Evolutionary conservation across 139 green algal species (phyloP), one percentile per base, ranked within the genome.

Genomic region (Chlamydomonas eustigma): DNA sequence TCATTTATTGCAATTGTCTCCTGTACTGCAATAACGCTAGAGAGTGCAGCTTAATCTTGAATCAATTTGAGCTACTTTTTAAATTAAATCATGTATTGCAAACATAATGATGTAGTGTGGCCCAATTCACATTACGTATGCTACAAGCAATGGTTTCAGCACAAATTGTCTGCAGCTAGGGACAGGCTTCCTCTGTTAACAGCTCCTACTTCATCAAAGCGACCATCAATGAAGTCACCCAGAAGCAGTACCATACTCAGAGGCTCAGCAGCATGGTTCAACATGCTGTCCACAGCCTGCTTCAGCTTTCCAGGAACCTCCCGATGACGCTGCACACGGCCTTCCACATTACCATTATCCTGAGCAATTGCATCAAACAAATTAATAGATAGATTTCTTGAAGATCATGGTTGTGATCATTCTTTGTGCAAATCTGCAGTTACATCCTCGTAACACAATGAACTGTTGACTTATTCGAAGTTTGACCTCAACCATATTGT

Each of bases 301-400:
- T 51, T 36, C n/a, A 94, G 80, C 72, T 93, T 92, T 22, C 35
- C 76, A 8, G 83, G 79, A 30, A 75, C 90, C 12, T 94, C 75
- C 2, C 88, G 51, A 67, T 86, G 94, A 0, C 86, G 78, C 79
- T 93, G 90, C 12, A 35, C 30, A 24, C 88, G 76, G 2, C 76
- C 82, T 32, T 94, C 90, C 31, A 83, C 81, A 44, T 73, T 30
- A 0, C 79, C 74, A 58, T 81, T 77, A 2, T 81, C 85, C 85
- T 90, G 44, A n/a, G n/a, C n/a, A n/a, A n/a, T n/a, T n/a, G n/a
- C n/a, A n/a, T n/a, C n/a, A n/a, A 58, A 58, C 44, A 28, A 12
- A 58, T 12, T 28, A 58, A 12, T 28, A 18, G 44, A 58, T 18
- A 58, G 18, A 58, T 58, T 12, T 58, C 18, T 58, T 12, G 12